These are phyloP conservation scores for Pseudogymnoascus sp. DNA, from an alignment of 2,329 filamentous ascomycete genomes.

Conservation along the genomic window DNA sequence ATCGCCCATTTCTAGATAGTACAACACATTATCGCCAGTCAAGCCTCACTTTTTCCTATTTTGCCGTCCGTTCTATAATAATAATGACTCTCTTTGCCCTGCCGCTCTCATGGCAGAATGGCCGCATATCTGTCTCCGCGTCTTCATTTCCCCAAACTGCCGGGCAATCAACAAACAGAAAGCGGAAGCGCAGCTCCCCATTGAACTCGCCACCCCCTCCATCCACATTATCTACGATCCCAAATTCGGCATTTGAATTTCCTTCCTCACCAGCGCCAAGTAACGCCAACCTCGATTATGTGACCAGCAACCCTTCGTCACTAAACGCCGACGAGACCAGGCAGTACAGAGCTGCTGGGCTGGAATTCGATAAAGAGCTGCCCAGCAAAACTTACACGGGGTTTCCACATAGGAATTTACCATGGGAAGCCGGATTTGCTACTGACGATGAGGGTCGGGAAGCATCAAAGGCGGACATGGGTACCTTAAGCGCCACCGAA, in stretches of 20 bases:
- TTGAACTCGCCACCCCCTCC: constrained; percentile 4
- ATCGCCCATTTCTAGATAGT: background rate
- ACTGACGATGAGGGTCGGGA: constrained; percentile 13
- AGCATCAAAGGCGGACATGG: background rate
- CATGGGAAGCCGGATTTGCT: constrained; percentile 9
- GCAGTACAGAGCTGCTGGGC: constrained; percentile 47
- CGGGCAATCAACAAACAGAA: constrained; percentile 13
- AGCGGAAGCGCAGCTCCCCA: constrained; percentile 17
- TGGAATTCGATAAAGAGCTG: constrained; percentile 38
- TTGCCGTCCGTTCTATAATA: background rate
- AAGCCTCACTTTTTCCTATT: background rate
- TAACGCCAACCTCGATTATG: background rate
- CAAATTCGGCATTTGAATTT: background rate
- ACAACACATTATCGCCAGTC: background rate
- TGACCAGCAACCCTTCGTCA: constrained; percentile 42
- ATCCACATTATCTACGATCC: constrained; percentile 11
- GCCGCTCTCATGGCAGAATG: constrained; percentile 13
- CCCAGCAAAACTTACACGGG: constrained; percentile 31
- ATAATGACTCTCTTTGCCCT: constrained; percentile 22
- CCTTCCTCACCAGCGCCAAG: background rate
- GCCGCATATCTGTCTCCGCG: constrained; percentile 10
- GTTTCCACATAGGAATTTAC: constrained; percentile 45
- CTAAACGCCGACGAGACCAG: constrained; percentile 42
- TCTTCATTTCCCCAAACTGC: constrained; percentile 11
- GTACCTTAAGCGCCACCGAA: constrained; percentile 9